Evolutionary conservation across 352 stramenopile genomes (phyloP).

Genomic region (Pythium diclinum): DNA sequence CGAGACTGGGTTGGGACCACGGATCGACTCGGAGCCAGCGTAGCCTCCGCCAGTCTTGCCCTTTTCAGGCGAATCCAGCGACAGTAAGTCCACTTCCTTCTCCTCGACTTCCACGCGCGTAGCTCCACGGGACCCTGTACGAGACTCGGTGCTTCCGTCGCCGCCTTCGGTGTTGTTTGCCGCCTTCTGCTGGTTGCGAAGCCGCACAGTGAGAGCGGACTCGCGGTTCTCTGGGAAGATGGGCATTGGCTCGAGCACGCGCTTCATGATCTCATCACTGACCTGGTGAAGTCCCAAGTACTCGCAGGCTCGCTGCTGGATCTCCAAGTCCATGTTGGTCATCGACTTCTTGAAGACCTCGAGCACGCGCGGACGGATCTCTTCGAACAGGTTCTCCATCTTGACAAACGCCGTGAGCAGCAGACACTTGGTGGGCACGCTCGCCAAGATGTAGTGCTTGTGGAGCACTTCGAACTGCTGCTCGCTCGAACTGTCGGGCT

Average conservation of each 20-base stretch:
- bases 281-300: slow-evolving; percentile 92
- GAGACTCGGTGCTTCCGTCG: slow-evolving; percentile 18
- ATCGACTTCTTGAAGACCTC: slow-evolving; percentile 92
- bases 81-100: slow-evolving; percentile 48
- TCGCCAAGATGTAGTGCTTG: slow-evolving; percentile 92
- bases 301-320: slow-evolving; percentile 97
- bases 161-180: slow-evolving; percentile 25
- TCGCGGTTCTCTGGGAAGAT: slow-evolving; percentile 92
- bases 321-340: slow-evolving; percentile 95
- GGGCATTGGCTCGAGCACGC: slow-evolving; percentile 96
- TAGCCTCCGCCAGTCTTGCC: slow-evolving; percentile 17
- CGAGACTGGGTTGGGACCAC: slow-evolving; percentile 48
- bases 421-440: slow-evolving; percentile 87
- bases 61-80: slow-evolving; percentile 40
- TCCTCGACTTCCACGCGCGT: slow-evolving; percentile 17
- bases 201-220: slow-evolving; percentile 60
- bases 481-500: slow-evolving; percentile 86
- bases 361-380: slow-evolving; percentile 85
- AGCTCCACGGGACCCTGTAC: slow-evolving; percentile 18
- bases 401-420: slow-evolving; percentile 97
- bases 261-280: slow-evolving; percentile 86
- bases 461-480: slow-evolving; percentile 95
- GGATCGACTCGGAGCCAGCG: slow-evolving; percentile 35
- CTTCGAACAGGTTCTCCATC: slow-evolving; percentile 87
- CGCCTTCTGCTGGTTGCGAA: slow-evolving; percentile 71